Conservation (phyloP, 2,329 filamentous ascomycete species). For the Chlorencoelia australis region DNA sequence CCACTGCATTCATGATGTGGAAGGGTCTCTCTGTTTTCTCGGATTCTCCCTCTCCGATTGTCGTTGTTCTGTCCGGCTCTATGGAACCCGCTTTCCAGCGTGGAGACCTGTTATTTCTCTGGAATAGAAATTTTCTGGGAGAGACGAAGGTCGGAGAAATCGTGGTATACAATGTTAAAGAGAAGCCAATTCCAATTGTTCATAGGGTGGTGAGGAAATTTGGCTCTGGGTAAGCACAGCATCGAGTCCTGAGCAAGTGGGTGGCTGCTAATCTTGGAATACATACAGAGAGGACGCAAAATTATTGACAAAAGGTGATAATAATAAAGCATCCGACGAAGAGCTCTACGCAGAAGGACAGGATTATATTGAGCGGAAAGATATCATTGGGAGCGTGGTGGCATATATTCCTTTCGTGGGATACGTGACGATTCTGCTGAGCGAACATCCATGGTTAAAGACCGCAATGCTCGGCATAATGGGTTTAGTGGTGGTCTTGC, state of each 20-base stretch:
- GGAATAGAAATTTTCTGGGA: conserved; percentile 42
- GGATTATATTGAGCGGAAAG: conserved; percentile 74
- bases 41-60: conserved; percentile 48
- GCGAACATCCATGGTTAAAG: conserved; percentile 95
- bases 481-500: conserved; percentile 86
- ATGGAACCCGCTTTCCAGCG: conserved; percentile 55
- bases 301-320: conserved; percentile 94
- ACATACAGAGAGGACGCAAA: conserved; percentile 44
- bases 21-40: conserved; percentile 59
- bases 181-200: conserved; percentile 95
- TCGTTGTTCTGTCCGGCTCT: conserved; percentile 49
- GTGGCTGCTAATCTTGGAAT: no score
- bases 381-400: conserved; percentile 88
- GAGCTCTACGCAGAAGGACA: conserved; percentile 82
- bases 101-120: conserved; percentile 48
- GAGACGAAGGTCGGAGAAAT: conserved; percentile 62
- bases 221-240: conserved; percentile 46
- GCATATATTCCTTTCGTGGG: conserved; percentile 91
- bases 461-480: conserved; percentile 89
- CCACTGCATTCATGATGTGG: conserved; percentile 66
- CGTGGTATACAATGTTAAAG: conserved; percentile 65
- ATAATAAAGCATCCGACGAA: conserved; percentile 88
- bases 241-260: no score
- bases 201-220: conserved; percentile 78
- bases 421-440: conserved; percentile 92